Conservation (phyloP, 257 asterid species). For the Nicotiana noctiflora region DNA sequence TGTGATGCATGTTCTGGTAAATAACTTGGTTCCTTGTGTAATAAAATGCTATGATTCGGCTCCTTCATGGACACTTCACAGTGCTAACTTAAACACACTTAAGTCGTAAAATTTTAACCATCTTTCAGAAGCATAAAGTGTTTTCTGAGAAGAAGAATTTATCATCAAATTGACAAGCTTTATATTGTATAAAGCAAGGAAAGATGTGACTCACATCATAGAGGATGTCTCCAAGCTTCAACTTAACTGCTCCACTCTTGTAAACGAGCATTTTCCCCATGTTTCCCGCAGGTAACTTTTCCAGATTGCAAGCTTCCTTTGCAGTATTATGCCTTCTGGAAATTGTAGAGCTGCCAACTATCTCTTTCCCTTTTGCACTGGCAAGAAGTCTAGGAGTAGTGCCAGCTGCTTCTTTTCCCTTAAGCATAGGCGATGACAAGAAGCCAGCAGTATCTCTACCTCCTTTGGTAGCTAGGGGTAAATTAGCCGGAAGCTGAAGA, state of each 20-base stretch:
- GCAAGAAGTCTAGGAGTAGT: constrained; percentile 9
- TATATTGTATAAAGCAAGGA: not conserved
- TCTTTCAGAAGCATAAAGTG: not conserved
- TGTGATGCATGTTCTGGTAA: not conserved
- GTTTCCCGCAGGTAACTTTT: constrained; percentile 46
- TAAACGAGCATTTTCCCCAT: constrained; percentile 83
- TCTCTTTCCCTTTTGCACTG: constrained; percentile 30
- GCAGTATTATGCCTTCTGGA: not conserved
- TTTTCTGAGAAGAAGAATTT: not conserved
- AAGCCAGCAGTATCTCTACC: constrained; percentile 12
- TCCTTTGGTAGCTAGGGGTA: constrained; percentile 27
- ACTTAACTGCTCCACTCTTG: constrained; percentile 73
- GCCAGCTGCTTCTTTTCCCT: constrained; percentile 27
- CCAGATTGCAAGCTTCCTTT: constrained; percentile 21
- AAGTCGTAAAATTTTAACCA: not conserved
- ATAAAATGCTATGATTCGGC: not conserved
- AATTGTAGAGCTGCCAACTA: constrained; percentile 12
- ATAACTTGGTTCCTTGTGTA: not conserved
- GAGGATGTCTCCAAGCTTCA: constrained; percentile 59
- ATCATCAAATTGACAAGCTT: not conserved
- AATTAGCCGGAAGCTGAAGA: constrained; percentile 43
- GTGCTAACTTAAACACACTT: not conserved
- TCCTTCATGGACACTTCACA: not conserved
- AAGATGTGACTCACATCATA: constrained; percentile 58
- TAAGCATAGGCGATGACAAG: constrained; percentile 7